Base-by-base conservation (phyloP, 345 rosid genomes). In the Stellera chamaejasme region DNA sequence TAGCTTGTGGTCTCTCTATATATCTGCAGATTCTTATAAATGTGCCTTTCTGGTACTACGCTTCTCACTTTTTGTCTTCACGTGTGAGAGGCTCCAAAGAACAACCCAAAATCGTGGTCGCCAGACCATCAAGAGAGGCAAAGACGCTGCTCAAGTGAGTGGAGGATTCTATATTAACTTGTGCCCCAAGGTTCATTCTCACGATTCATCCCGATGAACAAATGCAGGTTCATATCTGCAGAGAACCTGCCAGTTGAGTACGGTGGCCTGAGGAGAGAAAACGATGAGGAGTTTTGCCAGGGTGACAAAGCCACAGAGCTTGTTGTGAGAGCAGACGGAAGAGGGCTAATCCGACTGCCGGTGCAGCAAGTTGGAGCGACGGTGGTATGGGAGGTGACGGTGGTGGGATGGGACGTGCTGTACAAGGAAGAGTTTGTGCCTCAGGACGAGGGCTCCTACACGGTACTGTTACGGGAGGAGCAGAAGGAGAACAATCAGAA, bases 391-490 rank as follows among this genome's bases (percentile, higher is more conserved):
- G 87, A 84, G 36, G 49, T 74, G 13, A 73, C 79, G 0, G 79
- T 77, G 55, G 75, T 77, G 14, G 85, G 82, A 68, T 71, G 83
- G 82, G 80, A 79, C 2, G 77, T 77, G 48, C 9, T 32, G 2
- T 79, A 67, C 66, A 79, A 67, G 71, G 85, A 84, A 52, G 76
- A 75, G 69, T 82, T 84, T 77, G 49, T 81, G 26, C 92, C 84
- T 0, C 76, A 77, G 1, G 85, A 81, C 46, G 92, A 84, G 51
- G 82, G 92, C 11, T 81, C 85, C 0, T 84, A 81, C 67, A 65
- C 7, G 10, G 72, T 79, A 41, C 39, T 74, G 69, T 59, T 84
- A 1, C 56, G 56, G 5, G 61, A 39, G 4, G 71, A 39, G 4
- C 69, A 69, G 1, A 77, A 72, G 59, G 72, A 70, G 6, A 81